phyloP scores from a whole-genome alignment of 2,329 filamentous ascomycete species.

The Blastomyces silverae region DNA sequence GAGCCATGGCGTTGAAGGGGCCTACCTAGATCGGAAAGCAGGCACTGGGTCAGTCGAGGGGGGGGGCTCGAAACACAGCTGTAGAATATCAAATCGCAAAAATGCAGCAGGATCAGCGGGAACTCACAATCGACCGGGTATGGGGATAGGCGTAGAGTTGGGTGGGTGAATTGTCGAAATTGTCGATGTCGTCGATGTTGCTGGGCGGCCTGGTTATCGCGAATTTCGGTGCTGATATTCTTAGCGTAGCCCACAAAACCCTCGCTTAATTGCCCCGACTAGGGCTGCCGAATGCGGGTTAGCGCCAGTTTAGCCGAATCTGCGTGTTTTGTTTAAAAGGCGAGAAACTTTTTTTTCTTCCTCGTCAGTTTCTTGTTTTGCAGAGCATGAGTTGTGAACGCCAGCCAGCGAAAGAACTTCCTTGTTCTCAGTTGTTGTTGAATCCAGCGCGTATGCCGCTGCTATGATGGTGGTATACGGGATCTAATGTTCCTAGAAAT shows the following conservation, averaged over 20 bases:
- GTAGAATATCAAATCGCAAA: not conserved
- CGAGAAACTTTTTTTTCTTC: constrained; percentile 14
- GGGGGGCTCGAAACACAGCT: not conserved
- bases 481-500: not conserved
- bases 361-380: constrained; percentile 21
- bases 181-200: constrained; percentile 24
- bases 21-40: constrained; percentile 43
- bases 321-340: constrained; percentile 11
- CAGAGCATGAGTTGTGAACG: not conserved
- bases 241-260: constrained; percentile 22
- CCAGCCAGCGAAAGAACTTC: not conserved
- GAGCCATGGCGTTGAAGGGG: constrained; percentile 62
- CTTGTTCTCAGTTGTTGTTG: not conserved
- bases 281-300: constrained; percentile 20
- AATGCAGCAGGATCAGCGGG: not conserved
- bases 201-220: constrained; percentile 19
- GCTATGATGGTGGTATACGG: not conserved
- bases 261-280: constrained; percentile 22
- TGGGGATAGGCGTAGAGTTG: constrained; percentile 17
- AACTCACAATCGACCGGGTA: constrained; percentile 23
- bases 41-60: constrained; percentile 15
- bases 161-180: constrained; percentile 20
- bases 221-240: constrained; percentile 20
- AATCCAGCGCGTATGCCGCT: not conserved
- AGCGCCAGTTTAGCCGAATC: constrained; percentile 17